Evolutionary conservation across 768 basidiomycete species (phyloP).

Genomic region (Xerocomus spinulosus): DNA sequence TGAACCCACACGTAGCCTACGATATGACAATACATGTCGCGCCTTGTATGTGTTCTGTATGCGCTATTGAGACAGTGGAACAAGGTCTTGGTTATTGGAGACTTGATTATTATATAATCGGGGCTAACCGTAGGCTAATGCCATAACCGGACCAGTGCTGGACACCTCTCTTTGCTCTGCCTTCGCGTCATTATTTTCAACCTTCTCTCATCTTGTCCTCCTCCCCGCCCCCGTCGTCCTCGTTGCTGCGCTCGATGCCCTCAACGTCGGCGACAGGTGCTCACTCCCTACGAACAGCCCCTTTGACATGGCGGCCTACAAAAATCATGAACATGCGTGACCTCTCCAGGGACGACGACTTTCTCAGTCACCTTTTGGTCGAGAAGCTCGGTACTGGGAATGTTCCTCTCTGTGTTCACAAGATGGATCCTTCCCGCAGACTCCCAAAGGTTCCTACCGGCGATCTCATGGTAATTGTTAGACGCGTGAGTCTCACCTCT

Average conservation of each 20-base stretch:
- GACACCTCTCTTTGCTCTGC: constrained; percentile 22
- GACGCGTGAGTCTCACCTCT: constrained; percentile 57
- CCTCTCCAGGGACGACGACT: constrained; percentile 87
- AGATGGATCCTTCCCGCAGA: constrained; percentile 76
- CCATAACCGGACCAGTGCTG: constrained; percentile 32
- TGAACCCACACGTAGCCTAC: not conserved
- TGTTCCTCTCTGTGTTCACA: constrained; percentile 83
- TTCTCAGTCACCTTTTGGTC: constrained; percentile 82
- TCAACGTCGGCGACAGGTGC: constrained; percentile 25
- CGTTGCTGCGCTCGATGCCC: constrained; percentile 31
- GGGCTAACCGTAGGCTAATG: constrained; percentile 14
- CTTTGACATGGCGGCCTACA: constrained; percentile 68
- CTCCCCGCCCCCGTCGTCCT: constrained; percentile 22
- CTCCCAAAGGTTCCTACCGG: constrained; percentile 71
- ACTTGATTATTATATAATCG: constrained; percentile 25
- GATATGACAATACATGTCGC: too few species aligned
- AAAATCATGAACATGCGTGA: constrained; percentile 91
- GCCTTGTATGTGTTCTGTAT: too few species aligned
- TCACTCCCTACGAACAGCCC: constrained; percentile 19
- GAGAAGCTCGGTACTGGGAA: constrained; percentile 80
- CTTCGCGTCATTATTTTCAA: constrained; percentile 30
- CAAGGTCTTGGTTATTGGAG: too few species aligned
- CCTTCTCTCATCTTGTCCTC: constrained; percentile 5
- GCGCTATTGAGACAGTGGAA: too few species aligned
- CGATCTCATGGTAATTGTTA: constrained; percentile 66